Conservation (phyloP, 345 rosid species). For the Gossypium herbaceum region DNA sequence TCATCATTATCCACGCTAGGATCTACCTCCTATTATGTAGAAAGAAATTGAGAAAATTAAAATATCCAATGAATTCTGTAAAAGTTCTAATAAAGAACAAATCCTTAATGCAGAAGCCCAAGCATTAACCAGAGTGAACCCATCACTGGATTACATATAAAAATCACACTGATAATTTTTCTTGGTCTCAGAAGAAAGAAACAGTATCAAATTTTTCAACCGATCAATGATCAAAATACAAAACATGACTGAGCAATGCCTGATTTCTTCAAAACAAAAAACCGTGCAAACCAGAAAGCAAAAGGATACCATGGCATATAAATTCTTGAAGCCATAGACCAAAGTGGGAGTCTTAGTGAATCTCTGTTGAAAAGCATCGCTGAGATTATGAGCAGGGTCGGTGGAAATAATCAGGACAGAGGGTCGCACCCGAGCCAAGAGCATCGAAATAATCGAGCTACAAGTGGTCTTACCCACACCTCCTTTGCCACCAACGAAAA, state of each 20-base stretch:
- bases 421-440: slow-evolving; percentile 72
- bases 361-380: slow-evolving; percentile 97
- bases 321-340: slow-evolving; percentile 88
- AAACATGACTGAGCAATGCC: slow-evolving; percentile 2
- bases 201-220: not conserved
- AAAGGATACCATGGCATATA: slow-evolving; percentile 78
- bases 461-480: slow-evolving; percentile 98
- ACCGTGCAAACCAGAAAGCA: not conserved
- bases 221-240: slow-evolving; percentile 1
- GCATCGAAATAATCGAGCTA: slow-evolving; percentile 84
- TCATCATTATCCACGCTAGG: slow-evolving; percentile 86
- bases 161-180: not conserved
- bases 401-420: slow-evolving; percentile 98
- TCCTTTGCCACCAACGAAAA: slow-evolving; percentile 98
- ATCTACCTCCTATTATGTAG: slow-evolving; percentile 78
- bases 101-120: not conserved
- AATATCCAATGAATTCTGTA: not conserved
- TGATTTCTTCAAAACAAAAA: not conserved
- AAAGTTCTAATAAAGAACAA: not conserved
- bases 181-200: not conserved
- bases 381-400: slow-evolving; percentile 99
- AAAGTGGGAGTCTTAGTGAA: slow-evolving; percentile 85
- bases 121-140: not conserved
- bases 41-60: not conserved
- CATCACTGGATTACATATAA: not conserved